These are phyloP conservation scores for Phaeotremella fagi DNA, from an alignment of 768 basidiomycete genomes.

Conservation along the genomic window DNA sequence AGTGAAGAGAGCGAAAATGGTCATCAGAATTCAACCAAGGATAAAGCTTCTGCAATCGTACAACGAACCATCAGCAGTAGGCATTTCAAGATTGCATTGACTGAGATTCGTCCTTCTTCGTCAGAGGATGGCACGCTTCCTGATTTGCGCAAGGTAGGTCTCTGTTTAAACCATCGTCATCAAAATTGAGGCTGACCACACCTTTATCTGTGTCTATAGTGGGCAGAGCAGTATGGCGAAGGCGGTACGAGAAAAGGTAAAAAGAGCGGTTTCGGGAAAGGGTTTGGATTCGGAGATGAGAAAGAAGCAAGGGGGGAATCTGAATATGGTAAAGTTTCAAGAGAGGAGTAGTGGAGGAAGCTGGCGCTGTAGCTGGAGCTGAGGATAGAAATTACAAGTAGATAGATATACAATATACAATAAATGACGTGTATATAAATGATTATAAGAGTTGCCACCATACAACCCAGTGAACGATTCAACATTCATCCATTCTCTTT, in stretches of 20 bases:
- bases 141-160: constrained; percentile 52
- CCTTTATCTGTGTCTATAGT: constrained; percentile 62
- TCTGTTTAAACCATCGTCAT: constrained; percentile 46
- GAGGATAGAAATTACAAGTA: too few relatives aligned
- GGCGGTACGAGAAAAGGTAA: constrained; percentile 63
- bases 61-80: constrained; percentile 28
- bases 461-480: background rate
- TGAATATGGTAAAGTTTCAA: background rate
- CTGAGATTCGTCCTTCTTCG: constrained; percentile 82
- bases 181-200: constrained; percentile 7
- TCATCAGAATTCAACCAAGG: background rate
- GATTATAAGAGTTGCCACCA: too few relatives aligned
- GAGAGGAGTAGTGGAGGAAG: background rate
- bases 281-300: constrained; percentile 67
- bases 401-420: background rate
- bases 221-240: constrained; percentile 94
- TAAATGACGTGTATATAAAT: background rate
- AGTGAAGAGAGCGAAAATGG: too few relatives aligned
- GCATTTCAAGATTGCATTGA: constrained; percentile 78
- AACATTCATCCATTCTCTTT: background rate
- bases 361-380: too few relatives aligned
- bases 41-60: background rate
- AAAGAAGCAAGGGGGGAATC: background rate
- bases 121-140: constrained; percentile 57
- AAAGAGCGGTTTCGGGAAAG: constrained; percentile 79